phyloP scores from a whole-genome alignment of 345 rosid species.

The Fremontodendron californicum region DNA sequence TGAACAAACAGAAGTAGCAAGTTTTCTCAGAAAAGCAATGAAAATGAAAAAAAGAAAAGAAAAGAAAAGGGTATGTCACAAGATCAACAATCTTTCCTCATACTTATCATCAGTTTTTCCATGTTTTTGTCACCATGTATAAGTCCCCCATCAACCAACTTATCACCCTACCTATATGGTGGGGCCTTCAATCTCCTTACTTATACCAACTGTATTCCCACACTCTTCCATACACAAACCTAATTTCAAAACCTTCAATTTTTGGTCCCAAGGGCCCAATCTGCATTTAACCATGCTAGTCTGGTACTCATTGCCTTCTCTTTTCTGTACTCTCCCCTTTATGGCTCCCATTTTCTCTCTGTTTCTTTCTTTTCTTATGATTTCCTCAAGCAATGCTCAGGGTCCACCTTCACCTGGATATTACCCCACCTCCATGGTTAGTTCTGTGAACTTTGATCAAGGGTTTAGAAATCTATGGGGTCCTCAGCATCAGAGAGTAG shows the following conservation, averaged over 20 bases:
- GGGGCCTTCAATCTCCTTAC: slow-evolving; percentile 35
- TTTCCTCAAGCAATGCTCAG: slow-evolving; percentile 33
- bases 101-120: slow-evolving; percentile 7
- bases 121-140: slow-evolving; percentile 29
- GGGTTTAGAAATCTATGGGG: slow-evolving; percentile 74
- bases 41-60: not conserved
- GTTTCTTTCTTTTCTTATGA: slow-evolving; percentile 22
- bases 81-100: slow-evolving; percentile 11
- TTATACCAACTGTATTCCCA: slow-evolving; percentile 30
- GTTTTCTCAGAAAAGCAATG: slow-evolving; percentile 9
- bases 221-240: slow-evolving; percentile 8
- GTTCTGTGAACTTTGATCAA: slow-evolving; percentile 46
- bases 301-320: not conserved
- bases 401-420: slow-evolving; percentile 84
- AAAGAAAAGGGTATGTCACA: not conserved
- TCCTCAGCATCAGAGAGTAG: slow-evolving; percentile 69
- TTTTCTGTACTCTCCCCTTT: not conserved
- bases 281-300: not conserved
- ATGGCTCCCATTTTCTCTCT: slow-evolving; percentile 41
- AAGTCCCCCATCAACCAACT: slow-evolving; percentile 41
- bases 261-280: not conserved
- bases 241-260: slow-evolving; percentile 14
- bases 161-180: slow-evolving; percentile 20
- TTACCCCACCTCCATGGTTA: slow-evolving; percentile 53
- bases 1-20: slow-evolving; percentile 14